These are phyloP conservation scores for Xerocomus potaroensis DNA, from an alignment of 768 basidiomycete species.

Conservation along the genomic window DNA sequence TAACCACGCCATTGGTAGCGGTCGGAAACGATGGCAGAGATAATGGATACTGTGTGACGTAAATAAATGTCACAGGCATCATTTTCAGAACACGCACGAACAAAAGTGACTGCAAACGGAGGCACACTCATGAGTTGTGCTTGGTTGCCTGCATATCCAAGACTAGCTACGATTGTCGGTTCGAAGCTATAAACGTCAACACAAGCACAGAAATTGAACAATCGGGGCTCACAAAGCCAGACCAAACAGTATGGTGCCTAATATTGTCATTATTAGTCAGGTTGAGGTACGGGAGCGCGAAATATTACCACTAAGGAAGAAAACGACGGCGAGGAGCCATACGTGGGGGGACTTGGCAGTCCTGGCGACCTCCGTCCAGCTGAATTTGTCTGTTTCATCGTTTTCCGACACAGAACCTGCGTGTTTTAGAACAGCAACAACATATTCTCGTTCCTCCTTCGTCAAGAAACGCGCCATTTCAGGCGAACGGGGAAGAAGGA, in stretches of 20 bases:
- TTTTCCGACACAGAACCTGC: slow-evolving; percentile 37
- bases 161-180: slow-evolving; percentile 61
- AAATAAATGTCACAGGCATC: neutral
- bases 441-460: slow-evolving; percentile 46
- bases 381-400: slow-evolving; percentile 42
- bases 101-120: slow-evolving; percentile 47
- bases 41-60: slow-evolving; percentile 29
- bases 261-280: neutral
- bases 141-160: slow-evolving; percentile 52
- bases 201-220: slow-evolving; percentile 23
- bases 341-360: slow-evolving; percentile 54
- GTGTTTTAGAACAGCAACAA: slow-evolving; percentile 26
- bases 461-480: slow-evolving; percentile 47
- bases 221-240: slow-evolving; percentile 22
- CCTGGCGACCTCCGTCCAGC: slow-evolving; percentile 51
- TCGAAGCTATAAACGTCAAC: slow-evolving; percentile 51
- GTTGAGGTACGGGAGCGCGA: slow-evolving; percentile 16
- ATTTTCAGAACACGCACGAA: slow-evolving; percentile 30
- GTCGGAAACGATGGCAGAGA: slow-evolving; percentile 49
- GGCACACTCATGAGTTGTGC: slow-evolving; percentile 62
- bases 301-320: slow-evolving; percentile 51
- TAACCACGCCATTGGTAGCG: slow-evolving; percentile 47
- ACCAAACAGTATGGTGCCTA: slow-evolving; percentile 17
- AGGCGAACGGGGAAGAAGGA: slow-evolving; percentile 45
- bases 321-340: slow-evolving; percentile 43